Evolutionary conservation across 2,329 filamentous ascomycete species (phyloP), one percentile per base, ranked within the genome.

Genomic region (Tolypocladium cylindrosporum): DNA sequence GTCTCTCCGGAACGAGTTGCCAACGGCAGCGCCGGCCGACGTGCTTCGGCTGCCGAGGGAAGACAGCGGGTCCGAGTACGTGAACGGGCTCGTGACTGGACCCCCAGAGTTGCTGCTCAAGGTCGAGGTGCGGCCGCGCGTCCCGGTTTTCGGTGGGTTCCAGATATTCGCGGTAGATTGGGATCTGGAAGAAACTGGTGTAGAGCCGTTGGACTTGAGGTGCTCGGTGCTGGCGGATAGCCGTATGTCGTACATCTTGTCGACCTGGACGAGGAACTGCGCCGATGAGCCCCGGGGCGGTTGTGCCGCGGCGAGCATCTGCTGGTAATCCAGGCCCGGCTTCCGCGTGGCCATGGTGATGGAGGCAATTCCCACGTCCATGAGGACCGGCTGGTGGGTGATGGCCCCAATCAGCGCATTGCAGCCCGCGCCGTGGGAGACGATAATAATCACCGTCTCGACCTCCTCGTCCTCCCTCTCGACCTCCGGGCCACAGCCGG

Each of bases 371-470:
- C 87, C 88, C 19, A 97, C 88, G 68, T 97, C 92, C 67, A 96
- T 84, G 16, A 99, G 79, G 0, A 96, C 91, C 0, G 94, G 93
- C 67, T 96, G 89, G 60, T 93, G 89, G 0, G 92, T 95, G 62
- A 99, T 83, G 34, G 91, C 91, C 14, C 93, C 91, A 61, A 99
- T 92, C 51, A 99, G 75, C 2, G 94, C 94, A 74, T 99, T 99
- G 74, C 93, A 96, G 43, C 94, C 94, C 16, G 94, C 94, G 31
- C 93, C 93, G 68, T 99, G 94, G 0, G 94, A 96, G 27, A 99
- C 89, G 9, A 99, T 75, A 45, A 99, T 80, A 19, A 99, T 77
- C 1, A 97, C 86, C 1, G 91, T 82, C 64, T 96, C 89, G 1
- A 84, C 79, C 40, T 85, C 80, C 27, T 86, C 83, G 16, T 88